Evolutionary conservation across 805 yeast species (phyloP).

Genomic region (Pichia cephalocereana): DNA sequence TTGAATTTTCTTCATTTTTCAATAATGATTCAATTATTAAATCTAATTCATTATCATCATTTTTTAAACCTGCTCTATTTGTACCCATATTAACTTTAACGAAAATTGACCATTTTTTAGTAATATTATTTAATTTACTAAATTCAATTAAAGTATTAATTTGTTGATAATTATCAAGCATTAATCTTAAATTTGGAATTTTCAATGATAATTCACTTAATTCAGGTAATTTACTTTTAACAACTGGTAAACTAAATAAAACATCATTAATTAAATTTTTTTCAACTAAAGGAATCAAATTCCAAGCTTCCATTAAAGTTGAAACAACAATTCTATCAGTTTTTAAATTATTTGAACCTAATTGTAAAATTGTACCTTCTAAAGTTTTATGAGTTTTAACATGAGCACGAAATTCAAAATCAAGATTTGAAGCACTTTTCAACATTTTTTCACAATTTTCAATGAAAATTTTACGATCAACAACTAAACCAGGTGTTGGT

Average conservation of each 20-base stretch:
- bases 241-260: conserved; percentile 50
- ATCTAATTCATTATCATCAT: conserved; percentile 16
- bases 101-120: conserved; percentile 51
- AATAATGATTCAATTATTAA: conserved; percentile 5
- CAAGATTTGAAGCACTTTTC: conserved; percentile 29
- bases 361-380: conserved; percentile 48
- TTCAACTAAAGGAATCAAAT: conserved; percentile 26
- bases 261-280: conserved; percentile 29
- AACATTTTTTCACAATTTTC: conserved; percentile 45
- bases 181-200: conserved; percentile 34
- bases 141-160: conserved; percentile 36
- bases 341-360: conserved; percentile 34
- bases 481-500: conserved; percentile 48
- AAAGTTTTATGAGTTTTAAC: conserved; percentile 66
- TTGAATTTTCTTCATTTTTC: conserved; percentile 5
- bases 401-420: conserved; percentile 47
- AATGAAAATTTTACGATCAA: conserved; percentile 34
- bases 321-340: conserved; percentile 53
- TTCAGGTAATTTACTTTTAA: conserved; percentile 38
- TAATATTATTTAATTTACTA: conserved; percentile 14
- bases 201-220: conserved; percentile 33
- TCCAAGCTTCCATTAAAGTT: conserved; percentile 63
- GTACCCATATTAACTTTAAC: conserved; percentile 67
- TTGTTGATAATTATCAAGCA: conserved; percentile 56
- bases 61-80: conserved; percentile 50